Conservation (phyloP, 2,329 filamentous ascomycete genomes). For the Fusarium udum region DNA sequence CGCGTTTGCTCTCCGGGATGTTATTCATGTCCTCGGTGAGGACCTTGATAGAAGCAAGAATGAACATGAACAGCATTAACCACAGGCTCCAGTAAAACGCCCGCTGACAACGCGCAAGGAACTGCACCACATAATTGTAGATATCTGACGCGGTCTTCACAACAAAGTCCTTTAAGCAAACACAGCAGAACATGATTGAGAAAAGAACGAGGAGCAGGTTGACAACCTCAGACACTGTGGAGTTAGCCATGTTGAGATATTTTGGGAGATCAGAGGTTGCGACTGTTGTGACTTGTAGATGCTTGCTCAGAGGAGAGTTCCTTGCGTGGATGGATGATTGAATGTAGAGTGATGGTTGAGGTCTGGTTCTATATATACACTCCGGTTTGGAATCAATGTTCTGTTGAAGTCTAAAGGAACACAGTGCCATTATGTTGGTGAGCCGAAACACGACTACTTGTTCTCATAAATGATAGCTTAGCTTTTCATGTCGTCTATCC, state of each 20-base stretch:
- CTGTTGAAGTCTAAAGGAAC: not conserved
- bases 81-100: not conserved
- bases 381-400: not conserved
- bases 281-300: not conserved
- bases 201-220: not conserved
- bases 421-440: rapidly evolving
- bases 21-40: not conserved
- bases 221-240: rapidly evolving
- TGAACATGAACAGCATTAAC: not conserved
- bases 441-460: not conserved
- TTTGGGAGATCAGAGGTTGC: rapidly evolving
- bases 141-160: rapidly evolving
- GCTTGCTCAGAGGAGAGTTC: not conserved
- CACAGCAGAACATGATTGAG: not conserved
- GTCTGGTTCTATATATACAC: not conserved
- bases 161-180: not conserved
- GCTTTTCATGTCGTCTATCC: rapidly evolving
- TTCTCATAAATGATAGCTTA: rapidly evolving
- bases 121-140: not conserved
- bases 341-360: not conserved
- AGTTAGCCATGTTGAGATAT: rapidly evolving
- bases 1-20: not conserved
- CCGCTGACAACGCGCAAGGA: not conserved
- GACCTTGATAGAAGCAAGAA: not conserved
- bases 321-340: not conserved